Conservation (phyloP, 1,284 basidiomycete genomes). For the Flammula alnicola region DNA sequence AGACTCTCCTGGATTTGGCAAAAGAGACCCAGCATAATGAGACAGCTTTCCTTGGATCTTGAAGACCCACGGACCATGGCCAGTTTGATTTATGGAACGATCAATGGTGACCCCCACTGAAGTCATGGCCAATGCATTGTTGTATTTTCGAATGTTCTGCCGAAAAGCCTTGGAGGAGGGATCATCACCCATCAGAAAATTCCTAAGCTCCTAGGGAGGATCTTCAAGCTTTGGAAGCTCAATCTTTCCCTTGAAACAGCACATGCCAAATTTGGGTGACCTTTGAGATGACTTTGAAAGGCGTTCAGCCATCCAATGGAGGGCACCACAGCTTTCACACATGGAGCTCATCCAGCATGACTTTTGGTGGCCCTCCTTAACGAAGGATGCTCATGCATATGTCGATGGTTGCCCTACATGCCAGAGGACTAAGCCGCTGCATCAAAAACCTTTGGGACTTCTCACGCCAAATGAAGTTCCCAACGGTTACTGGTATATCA, state of each 20-base stretch:
- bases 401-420: conserved; percentile 42
- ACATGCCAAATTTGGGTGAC: conserved; percentile 33
- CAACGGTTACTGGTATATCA: conserved; percentile 30
- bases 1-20: conserved; percentile 19
- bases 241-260: not conserved
- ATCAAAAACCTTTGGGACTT: conserved; percentile 22
- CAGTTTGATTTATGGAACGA: conserved; percentile 8
- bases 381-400: conserved; percentile 35
- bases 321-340: not conserved
- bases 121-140: conserved; percentile 15
- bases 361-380: conserved; percentile 51
- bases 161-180: conserved; percentile 7
- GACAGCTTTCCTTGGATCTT: conserved; percentile 34
- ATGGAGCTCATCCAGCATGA: conserved; percentile 36
- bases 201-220: conserved; percentile 4
- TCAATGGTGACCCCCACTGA: not conserved
- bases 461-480: conserved; percentile 35
- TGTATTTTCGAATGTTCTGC: conserved; percentile 13
- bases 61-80: conserved; percentile 23
- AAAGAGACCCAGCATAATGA: conserved; percentile 30
- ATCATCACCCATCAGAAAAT: not conserved
- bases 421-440: conserved; percentile 36
- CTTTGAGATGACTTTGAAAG: conserved; percentile 49
- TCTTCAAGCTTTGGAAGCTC: conserved; percentile 1
- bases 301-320: not conserved